phyloP scores from a whole-genome alignment of 164 flowering plant species.

The Magnolia officinalis region DNA sequence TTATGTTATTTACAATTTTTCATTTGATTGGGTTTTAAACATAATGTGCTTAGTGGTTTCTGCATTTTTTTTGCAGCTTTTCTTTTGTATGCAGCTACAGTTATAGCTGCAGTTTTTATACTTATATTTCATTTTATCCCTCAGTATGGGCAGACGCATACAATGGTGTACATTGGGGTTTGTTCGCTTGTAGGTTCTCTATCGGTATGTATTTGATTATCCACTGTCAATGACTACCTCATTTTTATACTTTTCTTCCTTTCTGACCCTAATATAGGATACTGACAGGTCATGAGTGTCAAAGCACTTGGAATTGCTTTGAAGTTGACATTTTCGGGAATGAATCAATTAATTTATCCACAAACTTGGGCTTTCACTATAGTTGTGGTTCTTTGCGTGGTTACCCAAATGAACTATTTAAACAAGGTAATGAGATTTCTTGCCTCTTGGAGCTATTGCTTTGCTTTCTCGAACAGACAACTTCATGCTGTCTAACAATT shows the following conservation, averaged over 20 bases:
- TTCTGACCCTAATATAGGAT: background rate
- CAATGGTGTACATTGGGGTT: constrained; percentile 74
- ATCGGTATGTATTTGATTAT: constrained; percentile 42
- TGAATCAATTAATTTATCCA: constrained; percentile 58
- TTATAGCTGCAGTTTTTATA: constrained; percentile 45
- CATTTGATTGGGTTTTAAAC: constrained; percentile 2
- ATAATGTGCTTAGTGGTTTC: constrained; percentile 8
- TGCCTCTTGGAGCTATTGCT: background rate
- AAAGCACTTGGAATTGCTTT: constrained; percentile 71
- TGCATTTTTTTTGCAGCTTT: constrained; percentile 50
- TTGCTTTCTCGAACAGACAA: background rate
- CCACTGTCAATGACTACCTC: background rate
- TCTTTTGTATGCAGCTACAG: constrained; percentile 56
- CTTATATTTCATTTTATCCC: constrained; percentile 58
- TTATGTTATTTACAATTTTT: background rate
- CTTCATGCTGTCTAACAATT: background rate
- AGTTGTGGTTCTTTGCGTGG: constrained; percentile 43
- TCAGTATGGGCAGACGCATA: constrained; percentile 74
- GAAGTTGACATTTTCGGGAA: constrained; percentile 61
- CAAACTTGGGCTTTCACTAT: constrained; percentile 61
- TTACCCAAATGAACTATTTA: constrained; percentile 64
- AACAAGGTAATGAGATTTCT: constrained; percentile 50
- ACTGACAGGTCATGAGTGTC: constrained; percentile 62
- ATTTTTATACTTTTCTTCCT: background rate
- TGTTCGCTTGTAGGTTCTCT: constrained; percentile 82